Evolutionary conservation across 495 filamentous ascomycete species (phyloP), one percentile per base, ranked within the genome.

Genomic region (Aspergillus conjunctus): DNA sequence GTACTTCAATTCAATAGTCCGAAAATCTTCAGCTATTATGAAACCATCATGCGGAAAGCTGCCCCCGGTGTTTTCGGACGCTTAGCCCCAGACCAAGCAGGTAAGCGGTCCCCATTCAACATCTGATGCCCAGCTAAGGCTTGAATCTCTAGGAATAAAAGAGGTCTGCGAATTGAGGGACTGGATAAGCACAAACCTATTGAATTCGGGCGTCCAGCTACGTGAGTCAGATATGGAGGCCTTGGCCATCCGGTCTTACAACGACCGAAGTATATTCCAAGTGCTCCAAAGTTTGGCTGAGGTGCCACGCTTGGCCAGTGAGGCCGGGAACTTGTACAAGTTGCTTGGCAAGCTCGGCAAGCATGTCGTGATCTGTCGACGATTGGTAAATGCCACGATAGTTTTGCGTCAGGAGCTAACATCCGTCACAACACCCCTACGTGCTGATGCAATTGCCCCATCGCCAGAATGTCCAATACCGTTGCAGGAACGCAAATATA

Each of bases 281-380:
- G 26, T 54, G 1, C 51, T 60, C 14, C 18, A 37, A 44, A 46
- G 5, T 4, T 48, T 49, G 12, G 30, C 22, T 46, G 21, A 44
- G 22, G 34, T 9, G 26, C 33, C 14, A 9, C 4, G 18, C 7
- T 49, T 45, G 22, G 21, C 49, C 5, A 18, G n/a, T 0, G 10
- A 11, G n/a, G 48, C 6, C n/a, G 51, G 48, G 39, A 22, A 18
- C 15, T 34, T 60, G n/a, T 14, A 54, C 22, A 60, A 53, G 51
- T 21, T 60, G 50, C 58, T 60, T 30, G 20, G 26, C 3, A 60
- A 60, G 58, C 37, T 60, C 22, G 58, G 58, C n/a, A 60, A 54
- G 22, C 58, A 54, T 32, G 26, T 34, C 5, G 20, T 34, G 1
- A 18, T 54, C 39, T 60, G 14, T 26, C 20, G 18, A 37, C 12